Conservation (phyloP, 2,329 filamentous ascomycete species). For the Fusarium udum region DNA sequence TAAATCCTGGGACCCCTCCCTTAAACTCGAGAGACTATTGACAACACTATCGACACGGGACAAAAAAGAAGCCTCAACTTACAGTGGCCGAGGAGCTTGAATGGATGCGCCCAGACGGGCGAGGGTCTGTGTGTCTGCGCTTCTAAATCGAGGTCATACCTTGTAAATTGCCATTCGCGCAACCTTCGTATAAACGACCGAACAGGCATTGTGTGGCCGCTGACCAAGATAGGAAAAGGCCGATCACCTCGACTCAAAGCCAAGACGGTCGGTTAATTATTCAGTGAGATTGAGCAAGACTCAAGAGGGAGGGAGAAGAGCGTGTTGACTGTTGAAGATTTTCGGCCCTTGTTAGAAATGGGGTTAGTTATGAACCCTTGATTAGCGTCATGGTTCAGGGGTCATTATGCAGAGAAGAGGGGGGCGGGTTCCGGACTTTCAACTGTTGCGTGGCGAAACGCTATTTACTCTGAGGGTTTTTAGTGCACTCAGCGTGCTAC, state of each 20-base stretch:
- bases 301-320: neutral
- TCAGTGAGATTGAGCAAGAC: neutral
- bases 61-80: neutral
- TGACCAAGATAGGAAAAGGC: slow-evolving; percentile 1
- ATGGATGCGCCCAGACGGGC: slow-evolving; percentile 1
- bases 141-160: slow-evolving; percentile 24
- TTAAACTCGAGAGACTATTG: slow-evolving; percentile 4
- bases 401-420: slow-evolving; percentile 3
- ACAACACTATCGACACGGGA: slow-evolving; percentile 1
- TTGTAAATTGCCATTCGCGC: slow-evolving; percentile 16
- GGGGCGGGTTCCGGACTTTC: slow-evolving; percentile 3
- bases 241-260: neutral
- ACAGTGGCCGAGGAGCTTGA: slow-evolving; percentile 16
- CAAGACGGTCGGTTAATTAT: neutral
- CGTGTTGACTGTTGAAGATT: slow-evolving; percentile 4
- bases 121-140: slow-evolving; percentile 11
- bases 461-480: neutral
- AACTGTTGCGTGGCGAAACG: neutral
- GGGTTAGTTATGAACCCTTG: slow-evolving; percentile 6
- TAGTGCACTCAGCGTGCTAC: neutral
- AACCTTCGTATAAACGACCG: neutral
- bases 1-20: neutral
- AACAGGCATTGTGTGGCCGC: neutral
- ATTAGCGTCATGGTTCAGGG: slow-evolving; percentile 7
- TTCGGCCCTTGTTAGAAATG: neutral